A percentile compares a stretch with the other conserved stretches of the same genome.
phyloP scores from a whole-genome alignment of 169 alveolate genomes.

The Perkinsus marinus region DNA sequence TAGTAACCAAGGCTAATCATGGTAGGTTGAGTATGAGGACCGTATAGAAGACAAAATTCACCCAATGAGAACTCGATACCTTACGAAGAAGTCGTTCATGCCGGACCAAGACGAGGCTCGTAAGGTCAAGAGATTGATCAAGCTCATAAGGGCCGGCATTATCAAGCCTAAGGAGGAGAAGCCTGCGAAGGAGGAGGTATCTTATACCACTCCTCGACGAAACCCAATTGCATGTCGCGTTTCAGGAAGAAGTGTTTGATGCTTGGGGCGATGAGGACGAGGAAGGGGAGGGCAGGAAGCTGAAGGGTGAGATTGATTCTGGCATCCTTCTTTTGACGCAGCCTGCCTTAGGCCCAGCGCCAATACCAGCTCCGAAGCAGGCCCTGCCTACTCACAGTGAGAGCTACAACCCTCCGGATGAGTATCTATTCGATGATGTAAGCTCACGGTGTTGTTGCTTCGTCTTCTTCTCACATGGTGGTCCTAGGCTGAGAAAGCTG shows the following conservation, averaged over 20 bases:
- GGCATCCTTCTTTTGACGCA: background rate
- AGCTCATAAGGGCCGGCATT: slow-evolving; percentile 28
- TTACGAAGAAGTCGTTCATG: slow-evolving; percentile 57
- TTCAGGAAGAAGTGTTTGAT: slow-evolving; percentile 1
- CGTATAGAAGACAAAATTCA: slow-evolving; percentile 35
- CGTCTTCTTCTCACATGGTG: background rate
- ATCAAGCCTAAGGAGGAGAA: background rate
- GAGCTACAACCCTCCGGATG: slow-evolving; percentile 84
- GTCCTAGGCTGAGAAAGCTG: slow-evolving; percentile 42
- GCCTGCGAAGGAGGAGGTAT: slow-evolving; percentile 13
- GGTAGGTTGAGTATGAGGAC: slow-evolving; percentile 28
- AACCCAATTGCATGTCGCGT: too few species aligned
- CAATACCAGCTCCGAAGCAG: slow-evolving; percentile 78
- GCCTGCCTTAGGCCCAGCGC: slow-evolving; percentile 42
- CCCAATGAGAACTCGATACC: slow-evolving; percentile 38
- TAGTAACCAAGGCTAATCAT: too few species aligned
- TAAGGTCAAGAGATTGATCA: slow-evolving; percentile 45
- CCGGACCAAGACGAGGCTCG: slow-evolving; percentile 66
- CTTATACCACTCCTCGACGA: background rate
- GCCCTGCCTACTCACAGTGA: slow-evolving; percentile 80
- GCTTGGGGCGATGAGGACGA: slow-evolving; percentile 18
- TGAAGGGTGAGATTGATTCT: background rate
- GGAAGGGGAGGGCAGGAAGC: slow-evolving; percentile 5
- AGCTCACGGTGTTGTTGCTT: background rate
- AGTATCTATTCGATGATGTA: slow-evolving; percentile 61